Conservation (phyloP, 192 early-diverging fungal species). For the Coemansia sp. region DNA sequence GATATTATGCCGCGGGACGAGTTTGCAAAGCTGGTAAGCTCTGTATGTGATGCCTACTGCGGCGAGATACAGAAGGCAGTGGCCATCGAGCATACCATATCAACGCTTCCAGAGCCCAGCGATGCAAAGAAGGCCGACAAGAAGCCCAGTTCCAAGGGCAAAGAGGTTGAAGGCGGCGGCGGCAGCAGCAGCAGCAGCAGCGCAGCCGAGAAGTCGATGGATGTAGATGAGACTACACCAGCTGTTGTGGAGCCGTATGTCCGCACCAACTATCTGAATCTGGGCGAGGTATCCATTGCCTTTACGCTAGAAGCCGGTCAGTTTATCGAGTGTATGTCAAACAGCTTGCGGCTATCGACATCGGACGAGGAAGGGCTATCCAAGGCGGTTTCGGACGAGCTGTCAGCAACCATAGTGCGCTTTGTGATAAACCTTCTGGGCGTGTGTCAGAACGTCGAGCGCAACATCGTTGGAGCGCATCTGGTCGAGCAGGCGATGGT, state of each 20-base stretch:
- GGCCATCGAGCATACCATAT: conserved; percentile 28
- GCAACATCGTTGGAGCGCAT: conserved; percentile 24
- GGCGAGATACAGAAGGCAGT: conserved; percentile 31
- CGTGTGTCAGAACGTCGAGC: conserved; percentile 21
- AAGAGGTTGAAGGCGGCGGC: conserved; percentile 12
- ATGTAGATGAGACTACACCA: conserved; percentile 22
- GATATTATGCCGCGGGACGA: conserved; percentile 33
- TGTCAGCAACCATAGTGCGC: conserved; percentile 19
- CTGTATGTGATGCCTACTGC: conserved; percentile 22
- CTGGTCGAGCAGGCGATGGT: conserved; percentile 45
- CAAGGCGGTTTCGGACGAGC: conserved; percentile 12
- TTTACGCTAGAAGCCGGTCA: conserved; percentile 40
- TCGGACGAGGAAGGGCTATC: conserved; percentile 7
- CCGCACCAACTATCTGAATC: conserved; percentile 27
- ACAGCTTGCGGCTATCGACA: conserved; percentile 32
- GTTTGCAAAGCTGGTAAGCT: conserved; percentile 22
- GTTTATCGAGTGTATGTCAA: conserved; percentile 51
- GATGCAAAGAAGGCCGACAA: conserved; percentile 25
- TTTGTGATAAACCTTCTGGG: conserved; percentile 25
- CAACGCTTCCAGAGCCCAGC: conserved; percentile 15
- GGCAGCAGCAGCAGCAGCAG: background rate
- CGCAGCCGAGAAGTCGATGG: conserved; percentile 24
- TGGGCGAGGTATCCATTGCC: conserved; percentile 37
- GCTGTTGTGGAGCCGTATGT: conserved; percentile 20
- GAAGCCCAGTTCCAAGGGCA: conserved; percentile 17